phyloP scores from a whole-genome alignment of 2,329 filamentous ascomycete species.

The Leptographium wingfieldii region DNA sequence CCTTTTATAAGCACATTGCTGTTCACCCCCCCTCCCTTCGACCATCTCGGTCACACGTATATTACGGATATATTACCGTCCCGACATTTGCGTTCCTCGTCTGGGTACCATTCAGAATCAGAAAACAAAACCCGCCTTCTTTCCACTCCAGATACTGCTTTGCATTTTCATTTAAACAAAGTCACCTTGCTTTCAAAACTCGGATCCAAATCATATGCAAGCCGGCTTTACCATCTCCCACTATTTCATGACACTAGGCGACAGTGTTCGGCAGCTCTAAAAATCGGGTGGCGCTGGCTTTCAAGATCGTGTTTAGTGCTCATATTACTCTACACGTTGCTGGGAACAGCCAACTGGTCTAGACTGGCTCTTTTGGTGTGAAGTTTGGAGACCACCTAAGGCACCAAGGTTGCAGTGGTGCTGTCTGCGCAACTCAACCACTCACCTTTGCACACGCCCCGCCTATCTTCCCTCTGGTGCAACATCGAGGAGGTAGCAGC shows the following conservation, averaged over 20 bases:
- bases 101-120: not conserved
- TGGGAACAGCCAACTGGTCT: not conserved
- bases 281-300: too few species aligned
- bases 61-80: constrained; percentile 4
- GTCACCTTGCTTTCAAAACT: not conserved
- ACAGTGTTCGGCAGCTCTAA: too few species aligned
- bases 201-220: too few species aligned
- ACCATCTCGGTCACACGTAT: constrained; percentile 4
- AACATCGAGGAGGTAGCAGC: not conserved
- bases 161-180: not conserved
- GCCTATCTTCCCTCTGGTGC: not conserved
- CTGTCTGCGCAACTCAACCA: not conserved
- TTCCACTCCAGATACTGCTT: constrained; percentile 1
- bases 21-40: not conserved
- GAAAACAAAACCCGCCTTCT: constrained; percentile 5
- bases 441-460: not conserved
- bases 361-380: not conserved
- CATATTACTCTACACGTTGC: not conserved
- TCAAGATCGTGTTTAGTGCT: too few species aligned
- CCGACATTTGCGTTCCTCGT: not conserved
- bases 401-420: not conserved
- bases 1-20: not conserved
- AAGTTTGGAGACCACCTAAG: not conserved
- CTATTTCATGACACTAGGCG: too few species aligned
- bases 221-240: too few species aligned